Evolutionary conservation across 2,329 filamentous ascomycete species (phyloP).

Genomic region (Lachnellula subtilissima): DNA sequence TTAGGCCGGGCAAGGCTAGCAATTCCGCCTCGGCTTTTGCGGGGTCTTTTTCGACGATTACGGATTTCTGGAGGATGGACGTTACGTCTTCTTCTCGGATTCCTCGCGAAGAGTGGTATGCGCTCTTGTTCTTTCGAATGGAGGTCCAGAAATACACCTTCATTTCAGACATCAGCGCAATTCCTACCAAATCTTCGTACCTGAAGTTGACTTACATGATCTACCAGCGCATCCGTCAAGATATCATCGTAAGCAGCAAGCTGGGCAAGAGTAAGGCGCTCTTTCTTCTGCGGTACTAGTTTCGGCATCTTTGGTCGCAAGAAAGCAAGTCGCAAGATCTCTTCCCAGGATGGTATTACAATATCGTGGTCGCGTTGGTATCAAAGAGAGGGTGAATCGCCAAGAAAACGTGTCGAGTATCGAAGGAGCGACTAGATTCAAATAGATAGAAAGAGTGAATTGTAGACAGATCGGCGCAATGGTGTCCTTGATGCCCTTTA

Average conservation of each 20-base stretch:
- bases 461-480: background rate
- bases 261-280: conserved; percentile 78
- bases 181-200: conserved; percentile 4
- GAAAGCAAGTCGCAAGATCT: too few relatives aligned
- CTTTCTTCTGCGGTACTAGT: conserved; percentile 45
- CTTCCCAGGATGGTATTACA: background rate
- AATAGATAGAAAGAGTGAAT: conserved; percentile 2
- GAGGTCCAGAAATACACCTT: conserved; percentile 95
- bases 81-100: conserved; percentile 58
- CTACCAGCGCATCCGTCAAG: conserved; percentile 88
- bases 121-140: conserved; percentile 88
- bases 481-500: background rate
- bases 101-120: conserved; percentile 79
- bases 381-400: background rate
- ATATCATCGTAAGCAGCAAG: conserved; percentile 93
- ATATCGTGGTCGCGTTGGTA: background rate
- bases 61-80: conserved; percentile 56
- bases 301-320: conserved; percentile 31
- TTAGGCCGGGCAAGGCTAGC: conserved; percentile 67
- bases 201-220: conserved; percentile 65
- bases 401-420: background rate
- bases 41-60: conserved; percentile 71
- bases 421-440: conserved; percentile 1
- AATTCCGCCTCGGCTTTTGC: conserved; percentile 67
- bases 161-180: conserved; percentile 4